Conservation (phyloP, 805 yeast genomes). For the Yarrowia divulgata region DNA sequence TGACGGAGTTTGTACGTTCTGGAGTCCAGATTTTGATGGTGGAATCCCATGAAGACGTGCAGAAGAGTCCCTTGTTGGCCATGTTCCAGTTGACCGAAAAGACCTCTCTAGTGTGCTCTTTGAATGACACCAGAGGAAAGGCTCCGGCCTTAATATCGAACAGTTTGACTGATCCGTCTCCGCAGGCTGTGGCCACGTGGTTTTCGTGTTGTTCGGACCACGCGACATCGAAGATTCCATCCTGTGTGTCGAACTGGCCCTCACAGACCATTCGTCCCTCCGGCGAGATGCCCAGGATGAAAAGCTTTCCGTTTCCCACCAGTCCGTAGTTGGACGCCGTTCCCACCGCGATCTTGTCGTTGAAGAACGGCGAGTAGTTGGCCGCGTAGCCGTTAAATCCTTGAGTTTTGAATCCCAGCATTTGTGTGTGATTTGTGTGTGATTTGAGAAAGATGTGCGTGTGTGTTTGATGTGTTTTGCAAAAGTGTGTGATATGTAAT, state of each 20-base stretch:
- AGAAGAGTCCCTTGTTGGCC: slow-evolving; percentile 70
- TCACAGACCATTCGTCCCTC: slow-evolving; percentile 59
- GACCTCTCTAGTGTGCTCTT: slow-evolving; percentile 80
- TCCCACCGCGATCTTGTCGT: slow-evolving; percentile 87
- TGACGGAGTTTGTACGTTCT: slow-evolving; percentile 42
- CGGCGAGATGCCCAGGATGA: slow-evolving; percentile 69
- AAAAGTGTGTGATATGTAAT: background rate
- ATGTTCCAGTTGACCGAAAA: slow-evolving; percentile 77
- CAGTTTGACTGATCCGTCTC: slow-evolving; percentile 86
- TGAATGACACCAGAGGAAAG: slow-evolving; percentile 49
- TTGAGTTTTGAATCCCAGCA: slow-evolving; percentile 75
- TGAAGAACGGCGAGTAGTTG: slow-evolving; percentile 90
- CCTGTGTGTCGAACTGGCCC: slow-evolving; percentile 80
- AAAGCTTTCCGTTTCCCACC: slow-evolving; percentile 90
- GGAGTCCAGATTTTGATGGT: slow-evolving; percentile 62
- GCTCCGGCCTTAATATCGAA: slow-evolving; percentile 66
- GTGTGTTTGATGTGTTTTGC: background rate
- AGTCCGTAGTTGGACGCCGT: slow-evolving; percentile 91
- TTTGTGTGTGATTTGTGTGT: slow-evolving; percentile 45
- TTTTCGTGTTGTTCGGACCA: slow-evolving; percentile 94
- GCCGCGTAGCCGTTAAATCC: slow-evolving; percentile 90
- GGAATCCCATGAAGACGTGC: slow-evolving; percentile 89
- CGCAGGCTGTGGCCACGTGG: slow-evolving; percentile 81
- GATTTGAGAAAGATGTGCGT: too few species aligned
- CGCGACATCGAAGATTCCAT: slow-evolving; percentile 83